Base-by-base conservation (phyloP, 2,329 filamentous ascomycete genomes). In the Aspergillus sojae region DNA sequence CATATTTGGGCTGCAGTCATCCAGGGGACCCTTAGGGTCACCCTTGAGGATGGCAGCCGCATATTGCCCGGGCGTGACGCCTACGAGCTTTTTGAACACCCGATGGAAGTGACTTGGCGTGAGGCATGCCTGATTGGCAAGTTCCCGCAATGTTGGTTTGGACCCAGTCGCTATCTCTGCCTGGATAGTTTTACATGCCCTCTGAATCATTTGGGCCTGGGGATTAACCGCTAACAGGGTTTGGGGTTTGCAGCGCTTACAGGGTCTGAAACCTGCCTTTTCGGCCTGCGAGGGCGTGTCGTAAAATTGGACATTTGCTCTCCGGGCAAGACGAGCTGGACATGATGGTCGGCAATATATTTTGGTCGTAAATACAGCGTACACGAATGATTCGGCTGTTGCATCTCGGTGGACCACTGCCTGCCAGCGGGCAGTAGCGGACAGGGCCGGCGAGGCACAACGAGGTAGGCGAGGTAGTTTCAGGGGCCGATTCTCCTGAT, bases 341-440 rank as follows among this genome's bases (percentile, higher is more conserved):
- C 85, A 88, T 3, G 80, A 84, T 1, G 85, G 84, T 1, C 84
- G 81, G 69, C 85, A 88, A 72, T 85, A 87, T 57, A 86, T 85
- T 52, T 78, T 79, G 3, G 85, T 88, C 0, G 84, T 84, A 59
- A 80, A 79, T n/a, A 88, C 85, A 21, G 77, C 81, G 75, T 88
- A 88, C 65, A 87, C 79, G 73, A 88, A 88, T 34, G 74, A 74
- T 58, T 80, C 78, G 23, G 80, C 79, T 23, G 75, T 72, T 32
- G 78, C 59, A 64, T 84, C 80, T 56, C 83, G 80, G 60, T 73
- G 76, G 54, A 77, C 74, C 50, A 85, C 75, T 62, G 83, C 83
- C 68, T 74, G 73, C 80, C 80, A 80, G 63, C 80, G 75, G 54
- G 72, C 66, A 54, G 76, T 58, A 54, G 74, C 67, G 78, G 63